A percentile compares a stretch with the other conserved stretches of the same genome.
Conservation (phyloP, 345 rosid genomes). For the Capsella bursapastoris region DNA sequence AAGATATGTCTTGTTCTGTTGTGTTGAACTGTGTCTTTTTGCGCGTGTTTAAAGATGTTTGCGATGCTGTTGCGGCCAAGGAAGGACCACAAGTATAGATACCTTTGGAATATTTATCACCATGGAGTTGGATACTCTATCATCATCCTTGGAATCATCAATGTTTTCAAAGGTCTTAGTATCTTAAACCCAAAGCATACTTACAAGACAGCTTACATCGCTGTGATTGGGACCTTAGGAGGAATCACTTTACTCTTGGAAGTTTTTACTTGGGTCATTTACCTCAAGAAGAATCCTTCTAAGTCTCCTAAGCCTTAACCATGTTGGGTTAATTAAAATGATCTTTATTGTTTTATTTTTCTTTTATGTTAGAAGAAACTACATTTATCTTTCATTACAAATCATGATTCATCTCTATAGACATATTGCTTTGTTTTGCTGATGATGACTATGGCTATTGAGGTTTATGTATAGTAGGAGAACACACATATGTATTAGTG, state of each 20-base stretch:
- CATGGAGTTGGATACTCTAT: slow-evolving; percentile 72
- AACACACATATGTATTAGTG: slow-evolving; percentile 14
- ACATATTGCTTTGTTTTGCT: slow-evolving; percentile 2
- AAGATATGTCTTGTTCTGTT: slow-evolving; percentile 33
- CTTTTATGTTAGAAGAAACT: slow-evolving; percentile 7
- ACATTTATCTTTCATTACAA: slow-evolving; percentile 14
- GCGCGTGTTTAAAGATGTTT: slow-evolving; percentile 55
- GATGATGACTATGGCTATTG: slow-evolving; percentile 10
- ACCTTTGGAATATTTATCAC: slow-evolving; percentile 88
- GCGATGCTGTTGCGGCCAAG: slow-evolving; percentile 81
- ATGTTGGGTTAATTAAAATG: neutral
- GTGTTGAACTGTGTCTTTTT: slow-evolving; percentile 27
- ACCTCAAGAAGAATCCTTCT: slow-evolving; percentile 38
- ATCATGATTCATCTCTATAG: slow-evolving; percentile 1
- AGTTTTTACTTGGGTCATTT: slow-evolving; percentile 46
- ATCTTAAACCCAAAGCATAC: slow-evolving; percentile 64
- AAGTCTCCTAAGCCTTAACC: slow-evolving; percentile 19
- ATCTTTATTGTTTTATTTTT: neutral
- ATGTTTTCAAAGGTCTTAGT: slow-evolving; percentile 75
- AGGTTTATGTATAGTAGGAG: slow-evolving; percentile 31
- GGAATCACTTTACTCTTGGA: slow-evolving; percentile 42
- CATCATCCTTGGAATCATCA: slow-evolving; percentile 66
- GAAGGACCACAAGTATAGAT: slow-evolving; percentile 84
- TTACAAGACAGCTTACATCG: slow-evolving; percentile 43
- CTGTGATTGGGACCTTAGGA: slow-evolving; percentile 31